Base-by-base conservation (phyloP, 371 early-diverging fungal genomes). In the Mucor mucedo region DNA sequence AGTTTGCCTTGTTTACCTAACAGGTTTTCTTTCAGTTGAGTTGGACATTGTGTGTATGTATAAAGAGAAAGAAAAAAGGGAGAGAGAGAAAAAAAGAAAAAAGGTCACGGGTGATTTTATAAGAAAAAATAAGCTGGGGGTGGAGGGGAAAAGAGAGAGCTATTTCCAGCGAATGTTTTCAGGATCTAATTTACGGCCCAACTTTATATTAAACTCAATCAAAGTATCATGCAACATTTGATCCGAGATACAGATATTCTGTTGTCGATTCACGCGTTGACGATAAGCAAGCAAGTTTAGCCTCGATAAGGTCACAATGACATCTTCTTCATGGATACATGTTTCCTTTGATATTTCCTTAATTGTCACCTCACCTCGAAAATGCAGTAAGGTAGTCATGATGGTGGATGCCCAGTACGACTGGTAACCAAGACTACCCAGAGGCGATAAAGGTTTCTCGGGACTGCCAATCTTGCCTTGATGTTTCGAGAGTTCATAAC, bases 391-490 rank as follows among this genome's bases (percentile, higher is more conserved):
- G 0, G 61, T 50, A 4, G 70, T 44, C 10, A 79, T 8, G 16
- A 95, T 76, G 3, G 87, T 82, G 7, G 87, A 82, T 38, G 84
- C 77, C 94, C 94, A 94, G 71, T 87, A 94, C 1, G 87, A 83
- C 33, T 81, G 76, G 60, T 91, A 95, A 62, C 87, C 85, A 7
- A 89, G 72, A 21, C 84, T 72, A 30, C 93, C 93, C 8, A 92
- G 71, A 47, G 86, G 89, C 6, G 91, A 91, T 13, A 95, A 68
- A 28, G 96, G 95, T 65, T 92, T 93, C 68, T 95, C 95, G 4
- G 95, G 95, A 0, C 94, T 92, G 38, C 97, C 96, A 14, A 92
- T 87, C 48, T 90, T 88, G n/a, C 87, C 87, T 60, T 98, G 96
- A 49, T 82, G 84, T 74, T 91, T 94, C 32, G 95, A 91, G 61